These are phyloP conservation scores for Parasitella parasitica DNA, from an alignment of 371 early-diverging fungal species.

Conservation along the genomic window DNA sequence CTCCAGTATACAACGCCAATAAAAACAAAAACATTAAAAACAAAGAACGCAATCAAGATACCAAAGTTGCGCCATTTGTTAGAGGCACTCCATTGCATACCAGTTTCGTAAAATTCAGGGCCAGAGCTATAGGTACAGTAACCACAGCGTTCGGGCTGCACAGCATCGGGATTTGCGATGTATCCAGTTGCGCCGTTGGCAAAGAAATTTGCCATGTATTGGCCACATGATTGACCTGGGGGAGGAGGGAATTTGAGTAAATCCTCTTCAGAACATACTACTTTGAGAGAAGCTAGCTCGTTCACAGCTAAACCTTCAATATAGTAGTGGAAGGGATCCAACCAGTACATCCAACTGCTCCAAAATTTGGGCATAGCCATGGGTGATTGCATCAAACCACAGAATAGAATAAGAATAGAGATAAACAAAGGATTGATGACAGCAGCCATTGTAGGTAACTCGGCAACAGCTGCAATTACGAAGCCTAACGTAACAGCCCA, in stretches of 20 bases:
- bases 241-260: constrained; percentile 54
- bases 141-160: constrained; percentile 44
- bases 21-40: constrained; percentile 48
- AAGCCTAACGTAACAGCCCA: constrained; percentile 63
- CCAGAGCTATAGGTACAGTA: constrained; percentile 62
- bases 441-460: constrained; percentile 55
- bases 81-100: constrained; percentile 53
- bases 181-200: constrained; percentile 48
- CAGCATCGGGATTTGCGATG: constrained; percentile 47
- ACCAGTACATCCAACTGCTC: constrained; percentile 69
- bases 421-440: constrained; percentile 64
- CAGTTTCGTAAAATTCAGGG: constrained; percentile 50
- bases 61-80: constrained; percentile 71
- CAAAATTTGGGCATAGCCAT: constrained; percentile 66
- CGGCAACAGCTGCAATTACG: constrained; percentile 24
- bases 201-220: constrained; percentile 56
- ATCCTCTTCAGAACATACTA: constrained; percentile 51
- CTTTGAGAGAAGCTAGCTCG: constrained; percentile 48
- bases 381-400: constrained; percentile 62
- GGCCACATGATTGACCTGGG: constrained; percentile 53
- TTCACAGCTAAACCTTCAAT: constrained; percentile 67
- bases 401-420: constrained; percentile 61
- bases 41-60: constrained; percentile 52
- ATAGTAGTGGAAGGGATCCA: constrained; percentile 59
- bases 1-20: constrained; percentile 20